phyloP scores from a whole-genome alignment of 75 land plant genomes.

The Cunninghamia lanceolata region DNA sequence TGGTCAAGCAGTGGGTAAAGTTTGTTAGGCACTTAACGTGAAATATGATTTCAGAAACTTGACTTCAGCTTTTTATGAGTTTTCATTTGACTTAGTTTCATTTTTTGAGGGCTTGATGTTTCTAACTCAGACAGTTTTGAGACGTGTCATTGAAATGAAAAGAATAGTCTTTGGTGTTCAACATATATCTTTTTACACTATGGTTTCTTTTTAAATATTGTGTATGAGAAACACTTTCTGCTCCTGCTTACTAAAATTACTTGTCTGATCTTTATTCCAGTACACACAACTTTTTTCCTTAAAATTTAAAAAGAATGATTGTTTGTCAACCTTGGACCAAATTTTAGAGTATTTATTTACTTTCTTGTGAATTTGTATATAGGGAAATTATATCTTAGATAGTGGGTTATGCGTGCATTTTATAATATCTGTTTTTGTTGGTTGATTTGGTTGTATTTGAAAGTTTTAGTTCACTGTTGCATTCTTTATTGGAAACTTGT shows the following conservation, averaged over 20 bases:
- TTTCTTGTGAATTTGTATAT: not conserved
- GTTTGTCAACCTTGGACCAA: not conserved
- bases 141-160: not conserved
- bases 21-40: not conserved
- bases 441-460: not conserved
- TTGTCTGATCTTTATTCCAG: not conserved
- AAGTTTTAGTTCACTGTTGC: not conserved
- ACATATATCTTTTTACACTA: not conserved
- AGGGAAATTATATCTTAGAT: not conserved
- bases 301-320: not conserved
- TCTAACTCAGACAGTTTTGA: not conserved
- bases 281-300: not conserved
- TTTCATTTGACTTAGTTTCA: not conserved
- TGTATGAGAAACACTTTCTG: not conserved
- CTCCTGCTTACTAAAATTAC: not conserved
- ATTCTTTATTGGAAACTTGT: not conserved
- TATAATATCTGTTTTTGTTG: not conserved
- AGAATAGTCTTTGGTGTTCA: not conserved
- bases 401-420: not conserved
- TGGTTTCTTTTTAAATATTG: not conserved
- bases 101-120: not conserved
- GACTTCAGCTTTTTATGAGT: not conserved
- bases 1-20: not conserved
- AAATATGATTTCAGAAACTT: not conserved
- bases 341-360: not conserved